Conservation (phyloP, 2,329 filamentous ascomycete genomes). For the Decorospora gaudefroyi region DNA sequence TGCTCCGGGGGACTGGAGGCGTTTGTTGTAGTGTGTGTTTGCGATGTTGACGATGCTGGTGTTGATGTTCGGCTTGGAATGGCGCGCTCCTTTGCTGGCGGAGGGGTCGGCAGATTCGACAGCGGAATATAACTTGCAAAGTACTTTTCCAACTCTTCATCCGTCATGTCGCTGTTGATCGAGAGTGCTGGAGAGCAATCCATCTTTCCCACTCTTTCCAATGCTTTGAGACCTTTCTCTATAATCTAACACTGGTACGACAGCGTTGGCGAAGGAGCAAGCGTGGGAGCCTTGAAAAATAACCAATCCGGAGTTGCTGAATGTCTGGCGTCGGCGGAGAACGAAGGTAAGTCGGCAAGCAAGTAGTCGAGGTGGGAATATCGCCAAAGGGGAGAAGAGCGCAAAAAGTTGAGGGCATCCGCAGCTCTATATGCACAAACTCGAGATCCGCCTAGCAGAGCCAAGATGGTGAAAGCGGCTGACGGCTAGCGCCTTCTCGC, state of each 20-base stretch:
- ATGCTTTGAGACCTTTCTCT: background rate
- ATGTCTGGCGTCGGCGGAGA: background rate
- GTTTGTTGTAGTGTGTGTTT: slow-evolving; percentile 9
- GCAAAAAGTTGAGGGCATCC: slow-evolving; percentile 19
- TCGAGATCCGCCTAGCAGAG: slow-evolving; percentile 16
- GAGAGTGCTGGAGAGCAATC: slow-evolving; percentile 37
- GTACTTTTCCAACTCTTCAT: slow-evolving; percentile 48
- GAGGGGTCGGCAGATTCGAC: slow-evolving; percentile 49
- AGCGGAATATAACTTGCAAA: slow-evolving; percentile 48
- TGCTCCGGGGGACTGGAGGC: slow-evolving; percentile 29
- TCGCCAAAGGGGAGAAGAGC: slow-evolving; percentile 27
- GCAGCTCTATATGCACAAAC: slow-evolving; percentile 29
- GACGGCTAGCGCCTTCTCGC: slow-evolving; percentile 25
- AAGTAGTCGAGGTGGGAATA: slow-evolving; percentile 11
- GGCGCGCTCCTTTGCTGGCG: slow-evolving; percentile 39
- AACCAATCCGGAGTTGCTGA: slow-evolving; percentile 15
- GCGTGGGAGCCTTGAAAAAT: slow-evolving; percentile 6
- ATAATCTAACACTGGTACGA: slow-evolving; percentile 9
- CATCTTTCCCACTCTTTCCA: slow-evolving; percentile 19
- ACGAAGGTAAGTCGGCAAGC: slow-evolving; percentile 1
- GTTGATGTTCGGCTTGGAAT: slow-evolving; percentile 13
- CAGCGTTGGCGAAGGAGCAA: slow-evolving; percentile 12
- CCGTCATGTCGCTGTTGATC: slow-evolving; percentile 40
- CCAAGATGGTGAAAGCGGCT: slow-evolving; percentile 38
- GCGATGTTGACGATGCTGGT: slow-evolving; percentile 12